Base-by-base conservation (phyloP, 2,329 filamentous ascomycete genomes). In the Camptophora hylomeconis region DNA sequence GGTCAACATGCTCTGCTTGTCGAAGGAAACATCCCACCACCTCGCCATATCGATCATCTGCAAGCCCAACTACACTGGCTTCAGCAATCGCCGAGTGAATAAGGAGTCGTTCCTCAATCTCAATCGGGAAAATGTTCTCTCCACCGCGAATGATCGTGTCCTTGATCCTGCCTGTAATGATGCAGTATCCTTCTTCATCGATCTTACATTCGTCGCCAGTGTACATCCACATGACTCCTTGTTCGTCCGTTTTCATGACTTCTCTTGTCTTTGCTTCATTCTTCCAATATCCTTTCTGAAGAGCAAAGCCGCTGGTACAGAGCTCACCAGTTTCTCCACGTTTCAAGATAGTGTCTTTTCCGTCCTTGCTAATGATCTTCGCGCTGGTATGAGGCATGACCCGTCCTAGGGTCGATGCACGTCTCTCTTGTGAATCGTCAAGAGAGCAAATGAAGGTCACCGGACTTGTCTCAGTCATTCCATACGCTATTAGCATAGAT, bases 81-180 rank as follows among this genome's bases (percentile, higher is more conserved):
- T 93, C 82, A 8, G 64, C 61, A 1, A 94, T 63, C 3, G 63
- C 61, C 2, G 71, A 65, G 47, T 86, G 75, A 24, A 69, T 68
- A 37, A 89, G 72, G 4, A 95, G 64, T 40, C 74, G 84, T 48
- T 89, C 84, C 52, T 95, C 87, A 2, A 94, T 67, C 52, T 95
- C 87, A 5, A 92, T 63, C 0, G 87, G 87, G 51, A 92, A 81
- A 32, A 94, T 93, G 50, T 95, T 95, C 51, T 95, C 87, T 15
- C 87, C 87, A 13, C 80, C 87, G 16, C 83, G 71, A 49, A 95
- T 94, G 44, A 95, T 93, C 30, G 95, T 57, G 50, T 95, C 87
- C 56, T 94, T 95, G 48, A 40, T 33, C 10, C 38, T 23, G 10
- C 38, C 38, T 9, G 33, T 94, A 47, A 94, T 92, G 42, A 70